phyloP scores from a whole-genome alignment of 495 filamentous ascomycete genomes.

The Sporormia fimetaria region DNA sequence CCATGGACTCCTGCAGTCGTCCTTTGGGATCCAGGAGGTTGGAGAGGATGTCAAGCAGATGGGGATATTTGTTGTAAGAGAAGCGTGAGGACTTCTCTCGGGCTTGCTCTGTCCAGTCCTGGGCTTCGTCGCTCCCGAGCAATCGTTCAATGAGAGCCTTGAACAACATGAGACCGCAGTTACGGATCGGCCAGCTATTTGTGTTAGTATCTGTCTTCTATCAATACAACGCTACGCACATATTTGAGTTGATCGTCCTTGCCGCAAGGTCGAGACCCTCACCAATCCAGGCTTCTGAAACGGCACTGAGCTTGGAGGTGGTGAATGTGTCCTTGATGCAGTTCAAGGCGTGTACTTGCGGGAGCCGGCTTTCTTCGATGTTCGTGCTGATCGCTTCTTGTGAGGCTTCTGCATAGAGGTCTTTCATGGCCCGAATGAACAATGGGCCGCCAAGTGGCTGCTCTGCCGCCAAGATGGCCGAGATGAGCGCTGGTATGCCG shows the following conservation, averaged over 20 bases:
- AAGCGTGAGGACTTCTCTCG: conserved; percentile 35
- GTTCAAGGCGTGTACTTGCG: conserved; percentile 91
- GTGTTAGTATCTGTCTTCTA: conserved; percentile 2
- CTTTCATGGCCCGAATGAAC: conserved; percentile 40
- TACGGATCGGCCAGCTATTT: conserved; percentile 77
- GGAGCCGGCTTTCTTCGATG: conserved; percentile 45
- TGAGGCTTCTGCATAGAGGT: conserved; percentile 29
- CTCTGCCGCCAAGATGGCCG: conserved; percentile 56
- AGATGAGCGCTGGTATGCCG: conserved; percentile 75
- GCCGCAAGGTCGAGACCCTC: conserved; percentile 63
- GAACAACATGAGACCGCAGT: conserved; percentile 83
- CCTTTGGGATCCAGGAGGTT: conserved; percentile 43
- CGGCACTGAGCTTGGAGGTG: conserved; percentile 53
- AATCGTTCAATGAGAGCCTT: conserved; percentile 69
- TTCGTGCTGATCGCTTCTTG: conserved; percentile 35
- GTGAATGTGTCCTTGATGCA: conserved; percentile 80
- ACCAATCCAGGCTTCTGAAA: conserved; percentile 58
- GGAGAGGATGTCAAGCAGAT: conserved; percentile 55
- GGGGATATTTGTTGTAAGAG: conserved; percentile 61
- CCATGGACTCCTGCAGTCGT: not conserved
- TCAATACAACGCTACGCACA: conserved; percentile 35
- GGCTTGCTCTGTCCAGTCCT: conserved; percentile 27
- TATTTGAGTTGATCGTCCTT: conserved; percentile 52
- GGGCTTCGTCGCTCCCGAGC: conserved; percentile 52
- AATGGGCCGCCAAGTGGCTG: conserved; percentile 32